These are phyloP conservation scores for Penicillium dipodomyicola DNA, from an alignment of 495 filamentous ascomycete genomes.

Conservation along the genomic window DNA sequence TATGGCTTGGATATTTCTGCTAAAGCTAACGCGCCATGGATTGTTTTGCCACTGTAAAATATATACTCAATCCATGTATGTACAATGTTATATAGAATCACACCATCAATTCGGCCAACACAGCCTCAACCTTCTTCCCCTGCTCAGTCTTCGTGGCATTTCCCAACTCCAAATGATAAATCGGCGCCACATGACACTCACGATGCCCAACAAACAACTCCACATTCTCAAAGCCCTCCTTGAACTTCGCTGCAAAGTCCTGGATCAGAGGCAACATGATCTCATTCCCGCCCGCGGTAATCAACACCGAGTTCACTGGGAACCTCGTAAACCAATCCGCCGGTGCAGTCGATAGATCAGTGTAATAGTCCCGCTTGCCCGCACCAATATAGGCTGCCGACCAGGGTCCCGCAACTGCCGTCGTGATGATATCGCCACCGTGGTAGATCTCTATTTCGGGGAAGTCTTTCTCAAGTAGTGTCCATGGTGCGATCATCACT, in stretches of 20 bases:
- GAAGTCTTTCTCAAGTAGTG: conserved; percentile 43
- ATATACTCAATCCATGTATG: background rate
- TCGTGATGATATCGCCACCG: conserved; percentile 51
- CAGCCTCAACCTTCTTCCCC: conserved; percentile 36
- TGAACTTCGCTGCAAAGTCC: conserved; percentile 46
- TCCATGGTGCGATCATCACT: conserved; percentile 59
- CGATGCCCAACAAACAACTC: conserved; percentile 39
- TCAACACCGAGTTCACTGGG: conserved; percentile 48
- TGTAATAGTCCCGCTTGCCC: conserved; percentile 52
- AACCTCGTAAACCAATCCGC: conserved; percentile 52
- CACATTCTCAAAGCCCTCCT: conserved; percentile 32
- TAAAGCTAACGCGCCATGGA: background rate
- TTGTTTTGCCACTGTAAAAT: background rate
- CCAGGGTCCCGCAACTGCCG: conserved; percentile 45
- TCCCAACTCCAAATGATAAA: conserved; percentile 43
- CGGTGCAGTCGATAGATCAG: conserved; percentile 50
- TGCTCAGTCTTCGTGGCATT: conserved; percentile 40
- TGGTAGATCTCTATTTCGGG: conserved; percentile 44
- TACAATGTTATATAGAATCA: background rate
- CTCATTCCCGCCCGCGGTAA: conserved; percentile 58
- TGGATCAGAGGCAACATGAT: conserved; percentile 57
- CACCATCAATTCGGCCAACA: conserved; percentile 26
- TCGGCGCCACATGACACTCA: conserved; percentile 45
- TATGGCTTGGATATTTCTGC: too few species aligned
- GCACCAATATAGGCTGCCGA: conserved; percentile 47